Evolutionary conservation across 257 asterid genomes (phyloP), one percentile per base, ranked within the genome.

Genomic region (Solanum sejunctum): DNA sequence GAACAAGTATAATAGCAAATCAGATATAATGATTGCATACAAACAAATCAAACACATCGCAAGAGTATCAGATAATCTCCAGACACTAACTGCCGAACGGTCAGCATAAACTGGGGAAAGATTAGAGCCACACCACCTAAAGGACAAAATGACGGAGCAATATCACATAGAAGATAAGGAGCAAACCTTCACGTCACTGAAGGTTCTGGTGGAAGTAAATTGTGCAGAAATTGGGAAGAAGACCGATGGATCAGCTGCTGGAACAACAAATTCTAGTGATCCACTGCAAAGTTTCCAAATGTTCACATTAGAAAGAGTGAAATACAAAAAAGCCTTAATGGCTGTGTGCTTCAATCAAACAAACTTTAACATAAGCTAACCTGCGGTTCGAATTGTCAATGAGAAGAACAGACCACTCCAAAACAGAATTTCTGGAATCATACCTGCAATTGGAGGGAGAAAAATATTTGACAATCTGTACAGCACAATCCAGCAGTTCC

Each of bases 381-480:
- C 99, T 94, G 93, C 98, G 95, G 85, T 96, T 96, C 16, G 97
- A 92, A 91, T 92, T 89, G 88, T 96, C 99, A 84, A 96, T 90
- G 85, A 94, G 98, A 73, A 91, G 87, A 81, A 96, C 91, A 86
- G 99, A 89, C 99, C 99, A 94, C 89, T 96, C 98, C 91, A 96
- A 87, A 82, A 93, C 66, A 81, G 98, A 96, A 84, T 90, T 94
- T 86, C 96, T 91, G 83, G 98, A 84, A 86, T 96, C 98, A 52
- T 89, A 96, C 90, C 99, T 96, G 93, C 88, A 89, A 58, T 83
- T 16, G 57, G 58, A 71, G 51, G 52, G 49, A 28, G 49, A 78
- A 78, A 78, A 52, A 9, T 26, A 32, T 52, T 52, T 6, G 45
- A 28, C 10, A 78, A 78, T 78, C 10, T 52, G 83, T 52, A 52